phyloP scores from a whole-genome alignment of 768 basidiomycete genomes.

The Hericium rajendrae region DNA sequence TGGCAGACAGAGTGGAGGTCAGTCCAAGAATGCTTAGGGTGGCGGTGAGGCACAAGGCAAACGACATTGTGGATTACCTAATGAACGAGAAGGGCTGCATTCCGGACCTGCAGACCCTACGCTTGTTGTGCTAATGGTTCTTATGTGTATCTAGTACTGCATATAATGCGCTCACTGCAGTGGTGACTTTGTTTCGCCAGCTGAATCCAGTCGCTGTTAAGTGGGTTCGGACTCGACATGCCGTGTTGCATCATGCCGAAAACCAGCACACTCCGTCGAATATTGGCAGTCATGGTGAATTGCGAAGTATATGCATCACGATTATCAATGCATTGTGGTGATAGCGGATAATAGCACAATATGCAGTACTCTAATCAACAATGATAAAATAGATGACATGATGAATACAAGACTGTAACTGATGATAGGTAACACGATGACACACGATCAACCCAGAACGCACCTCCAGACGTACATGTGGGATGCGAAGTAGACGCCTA shows the following conservation, averaged over 20 bases:
- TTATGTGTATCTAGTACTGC: not conserved
- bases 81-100: conserved; percentile 60
- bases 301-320: not conserved
- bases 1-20: conserved; percentile 51
- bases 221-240: no score
- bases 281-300: no score
- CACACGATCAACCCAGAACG: not conserved
- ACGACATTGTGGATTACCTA: conserved; percentile 65
- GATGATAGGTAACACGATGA: not conserved
- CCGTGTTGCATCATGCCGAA: not conserved
- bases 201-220: not conserved
- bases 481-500: conserved; percentile 25
- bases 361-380: conserved; percentile 10
- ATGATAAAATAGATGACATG: conserved; percentile 8
- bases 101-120: conserved; percentile 61
- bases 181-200: not conserved
- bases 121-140: not conserved
- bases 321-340: not conserved
- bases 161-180: not conserved
- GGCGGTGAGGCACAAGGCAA: conserved; percentile 56
- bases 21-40: conserved; percentile 49
- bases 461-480: conserved; percentile 15
- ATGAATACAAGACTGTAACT: conserved; percentile 8
- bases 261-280: not conserved
- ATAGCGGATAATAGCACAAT: not conserved